A percentile compares a stretch with the other conserved stretches of the same genome.
phyloP scores from a whole-genome alignment of 2,329 filamentous ascomycete species.

The Ophiostoma triangulosporum region DNA sequence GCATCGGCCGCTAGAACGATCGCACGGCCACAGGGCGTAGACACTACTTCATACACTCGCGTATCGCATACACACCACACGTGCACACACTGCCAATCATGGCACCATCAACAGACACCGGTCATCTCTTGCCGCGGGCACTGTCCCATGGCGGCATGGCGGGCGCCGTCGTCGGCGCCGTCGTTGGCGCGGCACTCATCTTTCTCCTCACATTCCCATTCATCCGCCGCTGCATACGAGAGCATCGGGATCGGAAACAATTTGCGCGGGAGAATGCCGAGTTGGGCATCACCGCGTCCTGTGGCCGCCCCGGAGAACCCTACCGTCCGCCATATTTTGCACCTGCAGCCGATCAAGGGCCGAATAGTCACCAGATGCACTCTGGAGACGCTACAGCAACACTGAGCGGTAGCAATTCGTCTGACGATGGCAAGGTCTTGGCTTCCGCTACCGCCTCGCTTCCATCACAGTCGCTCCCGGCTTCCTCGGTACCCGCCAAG shows the following conservation, averaged over 20 bases:
- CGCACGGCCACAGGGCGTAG: no score
- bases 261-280: slow-evolving; percentile 18
- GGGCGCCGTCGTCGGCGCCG: slow-evolving; percentile 22
- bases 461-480: background rate
- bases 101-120: slow-evolving; percentile 4
- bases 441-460: background rate
- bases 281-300: slow-evolving; percentile 17
- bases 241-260: slow-evolving; percentile 10
- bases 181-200: slow-evolving; percentile 19
- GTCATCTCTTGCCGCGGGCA: slow-evolving; percentile 8
- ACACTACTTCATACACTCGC: no score
- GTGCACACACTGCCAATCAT: slow-evolving; percentile 3
- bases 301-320: slow-evolving; percentile 8
- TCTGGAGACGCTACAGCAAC: background rate
- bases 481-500: background rate
- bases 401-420: slow-evolving; percentile 8
- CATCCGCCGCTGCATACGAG: slow-evolving; percentile 19
- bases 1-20: background rate
- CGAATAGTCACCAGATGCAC: background rate
- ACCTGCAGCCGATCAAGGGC: background rate
- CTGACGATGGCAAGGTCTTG: slow-evolving; percentile 8
- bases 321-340: slow-evolving; percentile 1
- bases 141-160: slow-evolving; percentile 22
- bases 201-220: slow-evolving; percentile 22
- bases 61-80: background rate